Percentiles rank a stretch among this genome's conserved stretches.
These are phyloP conservation scores for Fusarium hostae DNA, from an alignment of 2,329 filamentous ascomycete genomes.

Conservation along the genomic window DNA sequence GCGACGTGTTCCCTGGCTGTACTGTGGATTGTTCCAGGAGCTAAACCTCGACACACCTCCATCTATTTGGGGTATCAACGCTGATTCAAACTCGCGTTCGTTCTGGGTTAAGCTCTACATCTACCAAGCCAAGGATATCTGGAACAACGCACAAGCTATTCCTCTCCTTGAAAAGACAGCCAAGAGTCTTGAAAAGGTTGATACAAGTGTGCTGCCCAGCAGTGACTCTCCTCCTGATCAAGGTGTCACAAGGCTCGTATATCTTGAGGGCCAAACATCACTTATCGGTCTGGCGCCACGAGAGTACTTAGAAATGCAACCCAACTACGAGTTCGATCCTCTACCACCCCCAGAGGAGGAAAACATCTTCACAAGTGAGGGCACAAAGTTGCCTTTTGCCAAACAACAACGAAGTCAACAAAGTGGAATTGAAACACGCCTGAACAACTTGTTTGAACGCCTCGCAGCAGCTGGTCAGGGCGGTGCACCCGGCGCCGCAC, in stretches of 20 bases:
- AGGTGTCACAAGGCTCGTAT: slow-evolving; percentile 77
- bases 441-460: slow-evolving; percentile 46
- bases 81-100: slow-evolving; percentile 68
- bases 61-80: slow-evolving; percentile 82
- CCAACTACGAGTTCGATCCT: slow-evolving; percentile 83
- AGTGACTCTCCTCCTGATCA: slow-evolving; percentile 54
- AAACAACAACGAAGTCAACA: slow-evolving; percentile 1
- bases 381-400: slow-evolving; percentile 35
- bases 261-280: slow-evolving; percentile 78
- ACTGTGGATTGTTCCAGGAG: slow-evolving; percentile 81
- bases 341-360: slow-evolving; percentile 73
- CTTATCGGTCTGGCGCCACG: slow-evolving; percentile 77
- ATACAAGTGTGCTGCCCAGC: slow-evolving; percentile 52
- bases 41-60: slow-evolving; percentile 82
- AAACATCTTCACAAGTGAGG: slow-evolving; percentile 52
- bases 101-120: slow-evolving; percentile 82
- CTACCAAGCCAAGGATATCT: slow-evolving; percentile 80
- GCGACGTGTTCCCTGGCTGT: slow-evolving; percentile 83
- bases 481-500: slow-evolving; percentile 2
- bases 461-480: slow-evolving; percentile 24
- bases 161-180: slow-evolving; percentile 76
- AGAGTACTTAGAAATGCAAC: slow-evolving; percentile 69
- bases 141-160: slow-evolving; percentile 81
- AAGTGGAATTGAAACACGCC: slow-evolving; percentile 42
- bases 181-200: slow-evolving; percentile 61